Evolutionary conservation across 169 alveolate species (phyloP), one percentile per base, ranked within the genome.

Genomic region (Cytauxzoon felis): DNA sequence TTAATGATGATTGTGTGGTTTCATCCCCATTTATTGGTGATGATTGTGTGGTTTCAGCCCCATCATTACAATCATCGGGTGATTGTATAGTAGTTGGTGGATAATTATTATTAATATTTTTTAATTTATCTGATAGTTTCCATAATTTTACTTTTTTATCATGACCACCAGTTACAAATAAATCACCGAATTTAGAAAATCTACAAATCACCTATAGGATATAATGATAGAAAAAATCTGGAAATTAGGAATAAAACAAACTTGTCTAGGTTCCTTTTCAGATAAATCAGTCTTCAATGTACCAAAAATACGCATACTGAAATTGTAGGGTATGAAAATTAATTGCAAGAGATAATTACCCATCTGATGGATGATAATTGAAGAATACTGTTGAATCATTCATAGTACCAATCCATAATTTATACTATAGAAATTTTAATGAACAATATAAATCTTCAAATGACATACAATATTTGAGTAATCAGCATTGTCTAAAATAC

Each of bases 331-430:
- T 63, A 52, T 69, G 2, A 57, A 5, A 26, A 48, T 24, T n/a
- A n/a, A 19, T 24, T 4, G 16, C 5, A 4, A 3, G 19, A 4
- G 3, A n/a, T n/a, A n/a, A n/a, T n/a, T 59, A 59, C 61, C 72
- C 78, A 34, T 18, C 52, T 21, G n/a, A 24, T 4, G 72, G 80
- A 30, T 61, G 38, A 58, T 47, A 43, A 6, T 82, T 47, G 62
- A 78, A 70, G 36, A 87, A 80, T 32, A 87, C 63, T 2, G 85
- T 67, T 49, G 89, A 75, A 33, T 81, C 70, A 29, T 64, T 59
- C 18, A 78, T 53, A n/a, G 89, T 78, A 16, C 92, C 92, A 33
- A 87, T 50, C 92, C 92, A 87, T 18, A 81, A 29, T 29, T 87
- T 68, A 51, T 78, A 80, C 82, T 87, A 66, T 4, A 48, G 32